These are phyloP conservation scores for Crithidia sp. DNA, from an alignment of 208 protist genomes.

Conservation along the genomic window DNA sequence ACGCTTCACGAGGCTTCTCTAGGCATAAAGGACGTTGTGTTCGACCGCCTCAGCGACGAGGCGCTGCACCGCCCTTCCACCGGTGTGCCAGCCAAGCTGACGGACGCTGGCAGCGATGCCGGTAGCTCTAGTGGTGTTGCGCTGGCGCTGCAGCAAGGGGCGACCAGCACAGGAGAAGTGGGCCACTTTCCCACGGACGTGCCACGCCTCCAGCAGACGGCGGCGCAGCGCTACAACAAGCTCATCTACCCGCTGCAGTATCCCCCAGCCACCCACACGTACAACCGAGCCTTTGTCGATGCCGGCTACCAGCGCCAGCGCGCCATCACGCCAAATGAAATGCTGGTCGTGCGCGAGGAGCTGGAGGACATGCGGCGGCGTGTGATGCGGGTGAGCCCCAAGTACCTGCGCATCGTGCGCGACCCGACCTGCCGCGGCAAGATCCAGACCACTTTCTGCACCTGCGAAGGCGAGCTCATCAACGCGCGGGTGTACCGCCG, in stretches of 20 bases:
- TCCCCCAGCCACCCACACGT: constrained; percentile 78
- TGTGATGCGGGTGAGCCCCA: constrained; percentile 43
- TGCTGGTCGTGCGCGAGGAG: constrained; percentile 85
- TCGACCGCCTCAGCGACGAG: constrained; percentile 87
- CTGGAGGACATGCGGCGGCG: constrained; percentile 63
- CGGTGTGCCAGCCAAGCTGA: constrained; percentile 65
- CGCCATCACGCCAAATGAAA: constrained; percentile 80
- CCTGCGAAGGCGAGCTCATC: constrained; percentile 73
- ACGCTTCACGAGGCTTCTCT: constrained; percentile 70
- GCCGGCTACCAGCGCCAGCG: constrained; percentile 83
- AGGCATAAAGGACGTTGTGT: constrained; percentile 83
- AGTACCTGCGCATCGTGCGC: constrained; percentile 79
- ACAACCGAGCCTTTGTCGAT: constrained; percentile 87
- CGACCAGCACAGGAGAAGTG: constrained; percentile 53
- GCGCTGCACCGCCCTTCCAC: constrained; percentile 74
- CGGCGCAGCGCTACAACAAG: constrained; percentile 62
- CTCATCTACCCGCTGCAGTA: constrained; percentile 80
- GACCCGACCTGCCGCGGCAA: constrained; percentile 85
- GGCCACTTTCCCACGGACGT: constrained; percentile 75
- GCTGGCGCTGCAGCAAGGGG: constrained; percentile 30
- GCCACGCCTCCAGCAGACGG: constrained; percentile 61
- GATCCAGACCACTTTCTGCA: constrained; percentile 84
- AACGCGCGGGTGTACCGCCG: constrained; percentile 81
- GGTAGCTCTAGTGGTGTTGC: constrained; percentile 1
- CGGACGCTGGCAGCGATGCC: no score